Evolutionary conservation across 1,284 basidiomycete genomes (phyloP).

Genomic region (Ustilago vetiveriae): DNA sequence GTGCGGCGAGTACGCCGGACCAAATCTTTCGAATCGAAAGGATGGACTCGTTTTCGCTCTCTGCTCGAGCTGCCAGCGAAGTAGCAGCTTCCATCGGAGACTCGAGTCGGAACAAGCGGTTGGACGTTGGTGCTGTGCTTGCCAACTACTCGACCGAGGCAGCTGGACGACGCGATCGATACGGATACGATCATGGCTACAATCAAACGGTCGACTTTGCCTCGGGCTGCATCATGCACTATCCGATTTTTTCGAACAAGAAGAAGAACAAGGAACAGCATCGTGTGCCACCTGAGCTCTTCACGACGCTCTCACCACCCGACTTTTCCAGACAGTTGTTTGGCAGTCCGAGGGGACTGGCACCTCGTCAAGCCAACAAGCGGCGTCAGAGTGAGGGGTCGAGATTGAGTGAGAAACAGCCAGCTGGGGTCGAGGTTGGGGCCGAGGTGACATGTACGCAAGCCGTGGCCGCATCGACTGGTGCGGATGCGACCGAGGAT

Average conservation of each 20-base stretch:
- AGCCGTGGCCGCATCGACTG: not conserved
- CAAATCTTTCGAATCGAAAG: constrained; percentile 4
- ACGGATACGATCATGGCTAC: constrained; percentile 10
- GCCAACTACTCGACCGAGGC: not conserved
- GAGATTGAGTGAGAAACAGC: not conserved
- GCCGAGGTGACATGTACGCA: not conserved
- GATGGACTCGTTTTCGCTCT: not conserved
- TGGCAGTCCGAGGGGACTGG: not conserved
- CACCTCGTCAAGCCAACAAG: constrained; percentile 8
- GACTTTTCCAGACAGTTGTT: constrained; percentile 19
- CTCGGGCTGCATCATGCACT: constrained; percentile 26
- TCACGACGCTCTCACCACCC: constrained; percentile 14
- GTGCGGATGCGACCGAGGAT: too few relatives aligned
- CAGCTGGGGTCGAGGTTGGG: not conserved
- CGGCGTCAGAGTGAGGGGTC: constrained; percentile 3
- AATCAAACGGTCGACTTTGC: constrained; percentile 17
- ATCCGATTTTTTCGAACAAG: constrained; percentile 19
- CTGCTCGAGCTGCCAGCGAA: constrained; percentile 11
- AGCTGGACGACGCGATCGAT: not conserved
- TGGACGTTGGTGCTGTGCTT: not conserved
- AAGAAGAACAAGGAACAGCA: not conserved
- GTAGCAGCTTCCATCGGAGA: not conserved
- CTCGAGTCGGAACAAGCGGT: not conserved
- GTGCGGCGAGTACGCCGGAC: constrained; percentile 5
- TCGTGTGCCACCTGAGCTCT: not conserved